Evolutionary conservation across 495 filamentous ascomycete genomes (phyloP).

Genomic region (Pseudotulostoma volvatum): DNA sequence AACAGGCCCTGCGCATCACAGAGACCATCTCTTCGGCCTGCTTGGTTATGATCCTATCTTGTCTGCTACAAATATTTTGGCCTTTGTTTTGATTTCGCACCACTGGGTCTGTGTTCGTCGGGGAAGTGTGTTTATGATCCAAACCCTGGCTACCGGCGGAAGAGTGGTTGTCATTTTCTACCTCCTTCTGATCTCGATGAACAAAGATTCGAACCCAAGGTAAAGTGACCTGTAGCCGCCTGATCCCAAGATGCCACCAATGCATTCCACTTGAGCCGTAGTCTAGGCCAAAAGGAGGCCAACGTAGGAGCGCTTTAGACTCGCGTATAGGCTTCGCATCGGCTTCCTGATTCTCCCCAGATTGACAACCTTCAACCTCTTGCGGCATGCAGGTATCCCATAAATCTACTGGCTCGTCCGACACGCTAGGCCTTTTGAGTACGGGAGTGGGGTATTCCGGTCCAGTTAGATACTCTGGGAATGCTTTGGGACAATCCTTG

Average conservation of each 20-base stretch:
- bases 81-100: background rate
- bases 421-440: constrained; percentile 4
- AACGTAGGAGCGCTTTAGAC: constrained; percentile 22
- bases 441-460: constrained; percentile 23
- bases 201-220: constrained; percentile 19
- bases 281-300: constrained; percentile 27
- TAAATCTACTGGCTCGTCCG: constrained; percentile 2
- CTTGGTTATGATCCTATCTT: constrained; percentile 12
- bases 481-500: constrained; percentile 19
- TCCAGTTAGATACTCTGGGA: constrained; percentile 20
- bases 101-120: background rate
- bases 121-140: background rate
- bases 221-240: constrained; percentile 16
- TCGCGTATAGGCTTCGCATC: constrained; percentile 10
- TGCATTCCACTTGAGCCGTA: constrained; percentile 13
- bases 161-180: background rate
- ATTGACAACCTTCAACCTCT: background rate
- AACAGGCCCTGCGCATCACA: constrained; percentile 25
- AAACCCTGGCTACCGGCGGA: background rate
- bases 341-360: background rate
- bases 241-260: constrained; percentile 8
- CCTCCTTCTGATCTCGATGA: background rate
- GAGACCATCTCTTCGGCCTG: constrained; percentile 27
- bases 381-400: constrained; percentile 3
- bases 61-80: background rate